Evolutionary conservation across 2,329 filamentous ascomycete species (phyloP).

Genomic region (Fusarium avenaceum): DNA sequence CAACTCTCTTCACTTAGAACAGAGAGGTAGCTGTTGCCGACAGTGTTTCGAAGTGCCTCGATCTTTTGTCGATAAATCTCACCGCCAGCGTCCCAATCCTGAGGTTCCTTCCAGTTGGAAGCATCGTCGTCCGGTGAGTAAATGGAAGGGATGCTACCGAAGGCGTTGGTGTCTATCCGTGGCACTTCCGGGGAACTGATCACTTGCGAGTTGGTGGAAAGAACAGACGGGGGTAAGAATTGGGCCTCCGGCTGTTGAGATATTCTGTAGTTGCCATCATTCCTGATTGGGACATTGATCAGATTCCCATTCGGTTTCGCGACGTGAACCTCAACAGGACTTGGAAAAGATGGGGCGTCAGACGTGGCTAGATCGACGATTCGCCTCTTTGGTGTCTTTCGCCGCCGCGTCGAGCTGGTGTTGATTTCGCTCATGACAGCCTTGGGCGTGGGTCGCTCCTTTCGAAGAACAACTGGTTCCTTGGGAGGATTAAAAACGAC

Average conservation of each 20-base stretch:
- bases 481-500: constrained; percentile 67
- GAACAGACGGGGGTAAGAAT: constrained; percentile 50
- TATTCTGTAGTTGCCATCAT: constrained; percentile 60
- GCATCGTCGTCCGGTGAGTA: constrained; percentile 32
- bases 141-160: constrained; percentile 37
- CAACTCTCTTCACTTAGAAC: constrained; percentile 84
- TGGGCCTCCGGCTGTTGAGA: constrained; percentile 59
- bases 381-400: constrained; percentile 71
- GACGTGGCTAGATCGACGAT: constrained; percentile 74
- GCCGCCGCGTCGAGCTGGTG: constrained; percentile 70
- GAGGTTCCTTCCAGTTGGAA: constrained; percentile 58
- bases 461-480: constrained; percentile 68
- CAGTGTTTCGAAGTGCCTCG: constrained; percentile 84
- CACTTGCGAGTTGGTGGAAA: constrained; percentile 51
- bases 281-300: constrained; percentile 38
- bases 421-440: constrained; percentile 70
- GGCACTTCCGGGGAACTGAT: constrained; percentile 45
- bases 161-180: constrained; percentile 45
- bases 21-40: constrained; percentile 89
- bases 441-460: constrained; percentile 68
- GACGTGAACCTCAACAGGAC: constrained; percentile 50
- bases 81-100: constrained; percentile 76
- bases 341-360: constrained; percentile 54
- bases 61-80: constrained; percentile 90
- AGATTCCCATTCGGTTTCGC: constrained; percentile 37